Percentiles rank a stretch among this genome's conserved stretches.
These are phyloP conservation scores for Didymella exigua DNA, from an alignment of 2,329 filamentous ascomycete genomes.

Conservation along the genomic window DNA sequence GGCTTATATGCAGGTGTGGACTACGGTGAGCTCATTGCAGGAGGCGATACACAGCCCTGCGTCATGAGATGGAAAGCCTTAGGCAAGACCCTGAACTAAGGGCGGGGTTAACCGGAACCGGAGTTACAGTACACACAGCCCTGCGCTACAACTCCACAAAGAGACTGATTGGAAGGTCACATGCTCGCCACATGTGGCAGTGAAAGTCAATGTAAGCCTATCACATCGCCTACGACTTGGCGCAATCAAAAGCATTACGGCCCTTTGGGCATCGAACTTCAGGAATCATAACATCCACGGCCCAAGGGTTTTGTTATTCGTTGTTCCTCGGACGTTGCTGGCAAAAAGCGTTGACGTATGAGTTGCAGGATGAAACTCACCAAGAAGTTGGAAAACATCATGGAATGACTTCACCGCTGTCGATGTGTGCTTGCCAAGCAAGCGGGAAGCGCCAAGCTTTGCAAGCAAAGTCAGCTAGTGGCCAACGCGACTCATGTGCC, in stretches of 20 bases:
- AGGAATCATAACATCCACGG: not conserved
- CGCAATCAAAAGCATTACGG: not conserved
- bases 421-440: constrained; percentile 18
- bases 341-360: constrained; percentile 4
- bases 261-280: not conserved
- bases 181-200: constrained; percentile 11
- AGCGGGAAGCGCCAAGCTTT: constrained; percentile 3
- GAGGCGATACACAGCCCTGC: constrained; percentile 12
- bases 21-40: constrained; percentile 3
- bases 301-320: not conserved
- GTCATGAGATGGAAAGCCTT: constrained; percentile 7
- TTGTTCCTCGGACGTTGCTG: not conserved
- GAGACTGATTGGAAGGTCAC: constrained; percentile 4
- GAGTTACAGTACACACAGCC: constrained; percentile 6
- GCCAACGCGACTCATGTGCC: constrained; percentile 3
- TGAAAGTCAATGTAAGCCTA: not conserved
- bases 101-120: not conserved
- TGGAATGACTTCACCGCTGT: constrained; percentile 12
- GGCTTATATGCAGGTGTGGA: constrained; percentile 2
- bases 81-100: not conserved
- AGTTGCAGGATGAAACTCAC: constrained; percentile 1
- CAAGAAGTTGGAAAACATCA: not conserved
- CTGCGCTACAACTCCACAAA: not conserved
- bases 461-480: not conserved
- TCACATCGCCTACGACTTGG: constrained; percentile 2